Conservation (phyloP, 2,329 filamentous ascomycete species). For the Calonectria hongkongensis region DNA sequence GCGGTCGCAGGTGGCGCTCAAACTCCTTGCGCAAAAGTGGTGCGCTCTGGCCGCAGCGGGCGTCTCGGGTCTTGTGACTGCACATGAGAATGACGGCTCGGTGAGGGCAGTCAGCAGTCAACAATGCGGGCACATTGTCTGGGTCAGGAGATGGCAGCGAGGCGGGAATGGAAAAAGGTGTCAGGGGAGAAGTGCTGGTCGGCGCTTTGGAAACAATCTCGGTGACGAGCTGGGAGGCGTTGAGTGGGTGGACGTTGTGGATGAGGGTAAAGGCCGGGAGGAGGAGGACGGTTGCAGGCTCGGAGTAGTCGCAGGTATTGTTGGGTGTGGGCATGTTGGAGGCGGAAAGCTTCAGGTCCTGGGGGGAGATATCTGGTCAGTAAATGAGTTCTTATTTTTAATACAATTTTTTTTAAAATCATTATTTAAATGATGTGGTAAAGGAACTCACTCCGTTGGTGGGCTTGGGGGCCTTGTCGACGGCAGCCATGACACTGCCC, state of each 20-base stretch:
- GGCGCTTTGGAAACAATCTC: slow-evolving; percentile 82
- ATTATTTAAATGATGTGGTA: neutral
- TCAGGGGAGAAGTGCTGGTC: slow-evolving; percentile 82
- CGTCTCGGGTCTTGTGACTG: slow-evolving; percentile 95
- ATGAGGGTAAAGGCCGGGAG: slow-evolving; percentile 90
- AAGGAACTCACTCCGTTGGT: slow-evolving; percentile 77
- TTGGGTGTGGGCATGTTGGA: slow-evolving; percentile 91
- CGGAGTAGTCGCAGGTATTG: slow-evolving; percentile 76
- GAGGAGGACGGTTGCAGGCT: slow-evolving; percentile 86
- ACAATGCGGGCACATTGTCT: slow-evolving; percentile 57
- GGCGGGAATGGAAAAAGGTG: slow-evolving; percentile 61
- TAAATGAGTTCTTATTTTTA: no score
- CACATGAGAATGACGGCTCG: slow-evolving; percentile 92
- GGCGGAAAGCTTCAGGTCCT: slow-evolving; percentile 93
- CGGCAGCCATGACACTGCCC: slow-evolving; percentile 87
- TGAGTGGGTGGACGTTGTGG: slow-evolving; percentile 86
- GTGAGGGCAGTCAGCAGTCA: slow-evolving; percentile 80
- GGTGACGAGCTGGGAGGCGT: slow-evolving; percentile 82
- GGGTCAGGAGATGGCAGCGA: slow-evolving; percentile 56
- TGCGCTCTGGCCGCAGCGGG: slow-evolving; percentile 94
- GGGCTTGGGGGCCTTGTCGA: slow-evolving; percentile 75
- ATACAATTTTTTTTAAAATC: neutral
- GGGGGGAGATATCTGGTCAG: slow-evolving; percentile 38
- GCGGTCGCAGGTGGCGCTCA: slow-evolving; percentile 88
- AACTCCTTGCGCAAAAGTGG: slow-evolving; percentile 92